Evolutionary conservation across 441 rosid species (phyloP).

Genomic region (Corymbia calophylla): DNA sequence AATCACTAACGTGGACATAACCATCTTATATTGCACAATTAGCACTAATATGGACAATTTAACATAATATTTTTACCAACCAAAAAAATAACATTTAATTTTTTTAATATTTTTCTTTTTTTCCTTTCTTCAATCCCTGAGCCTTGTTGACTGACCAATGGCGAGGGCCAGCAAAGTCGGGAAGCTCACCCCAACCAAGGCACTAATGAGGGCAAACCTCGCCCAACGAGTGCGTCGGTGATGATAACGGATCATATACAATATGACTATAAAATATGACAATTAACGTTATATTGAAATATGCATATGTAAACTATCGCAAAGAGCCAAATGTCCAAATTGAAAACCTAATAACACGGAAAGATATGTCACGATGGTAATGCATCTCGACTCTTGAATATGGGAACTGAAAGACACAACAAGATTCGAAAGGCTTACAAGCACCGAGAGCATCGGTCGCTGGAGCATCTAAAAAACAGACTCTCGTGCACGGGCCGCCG

Average conservation of each 20-base stretch:
- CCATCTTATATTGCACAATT: accelerated
- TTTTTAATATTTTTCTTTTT: too few relatives aligned
- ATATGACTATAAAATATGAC: not conserved
- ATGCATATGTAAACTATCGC: not conserved
- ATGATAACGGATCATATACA: too few relatives aligned
- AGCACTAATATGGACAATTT: accelerated
- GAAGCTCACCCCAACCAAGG: too few relatives aligned
- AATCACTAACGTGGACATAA: too few relatives aligned
- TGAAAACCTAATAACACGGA: not conserved
- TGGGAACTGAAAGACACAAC: not conserved
- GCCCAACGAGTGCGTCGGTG: too few relatives aligned
- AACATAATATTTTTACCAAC: too few relatives aligned
- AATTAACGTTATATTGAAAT: not conserved
- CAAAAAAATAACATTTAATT: too few relatives aligned
- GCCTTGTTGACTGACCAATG: too few relatives aligned
- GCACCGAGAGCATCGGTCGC: not conserved
- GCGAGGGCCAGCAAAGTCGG: too few relatives aligned
- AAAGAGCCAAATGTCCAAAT: not conserved
- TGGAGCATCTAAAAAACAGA: not conserved
- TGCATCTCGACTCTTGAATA: not conserved
- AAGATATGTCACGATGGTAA: not conserved
- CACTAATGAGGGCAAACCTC: too few relatives aligned
- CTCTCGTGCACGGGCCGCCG: not conserved
- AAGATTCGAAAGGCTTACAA: not conserved
- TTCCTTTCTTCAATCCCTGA: too few relatives aligned